Conservation (phyloP, 192 early-diverging fungal genomes). For the Podila epicladia region DNA sequence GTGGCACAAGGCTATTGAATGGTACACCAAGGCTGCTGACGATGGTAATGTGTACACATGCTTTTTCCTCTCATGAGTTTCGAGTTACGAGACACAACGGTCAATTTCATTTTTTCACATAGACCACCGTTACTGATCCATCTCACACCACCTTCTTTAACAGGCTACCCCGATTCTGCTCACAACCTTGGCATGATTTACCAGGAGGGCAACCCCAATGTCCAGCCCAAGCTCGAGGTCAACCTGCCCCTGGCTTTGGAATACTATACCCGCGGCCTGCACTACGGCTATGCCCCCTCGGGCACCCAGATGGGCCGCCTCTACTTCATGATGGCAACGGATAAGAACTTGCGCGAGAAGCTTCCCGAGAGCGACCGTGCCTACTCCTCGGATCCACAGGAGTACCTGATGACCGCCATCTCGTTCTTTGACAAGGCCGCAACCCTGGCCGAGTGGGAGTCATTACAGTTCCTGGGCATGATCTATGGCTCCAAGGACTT, state of each 20-base stretch:
- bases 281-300: slow-evolving; percentile 57
- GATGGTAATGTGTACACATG: slow-evolving; percentile 35
- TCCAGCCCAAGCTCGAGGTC: slow-evolving; percentile 28
- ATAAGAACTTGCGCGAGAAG: slow-evolving; percentile 24
- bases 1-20: slow-evolving; percentile 54
- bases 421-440: slow-evolving; percentile 42
- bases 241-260: slow-evolving; percentile 50
- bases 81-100: too few species aligned
- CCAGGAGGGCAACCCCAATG: slow-evolving; percentile 52
- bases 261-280: slow-evolving; percentile 53
- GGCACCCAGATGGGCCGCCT: slow-evolving; percentile 50
- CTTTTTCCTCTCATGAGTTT: too few species aligned
- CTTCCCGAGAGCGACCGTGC: slow-evolving; percentile 9
- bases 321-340: slow-evolving; percentile 35
- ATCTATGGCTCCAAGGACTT: slow-evolving; percentile 62
- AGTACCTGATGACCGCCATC: slow-evolving; percentile 55
- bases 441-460: slow-evolving; percentile 49
- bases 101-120: too few species aligned
- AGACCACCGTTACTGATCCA: too few species aligned
- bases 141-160: too few species aligned
- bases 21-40: slow-evolving; percentile 57
- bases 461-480: slow-evolving; percentile 59
- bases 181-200: slow-evolving; percentile 64
- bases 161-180: slow-evolving; percentile 63
- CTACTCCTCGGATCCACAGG: slow-evolving; percentile 30